A percentile compares a stretch with the other conserved stretches of the same genome.
Evolutionary conservation across 1,139 yeast genomes (phyloP).

Genomic region (Suhomyces guaymorum): DNA sequence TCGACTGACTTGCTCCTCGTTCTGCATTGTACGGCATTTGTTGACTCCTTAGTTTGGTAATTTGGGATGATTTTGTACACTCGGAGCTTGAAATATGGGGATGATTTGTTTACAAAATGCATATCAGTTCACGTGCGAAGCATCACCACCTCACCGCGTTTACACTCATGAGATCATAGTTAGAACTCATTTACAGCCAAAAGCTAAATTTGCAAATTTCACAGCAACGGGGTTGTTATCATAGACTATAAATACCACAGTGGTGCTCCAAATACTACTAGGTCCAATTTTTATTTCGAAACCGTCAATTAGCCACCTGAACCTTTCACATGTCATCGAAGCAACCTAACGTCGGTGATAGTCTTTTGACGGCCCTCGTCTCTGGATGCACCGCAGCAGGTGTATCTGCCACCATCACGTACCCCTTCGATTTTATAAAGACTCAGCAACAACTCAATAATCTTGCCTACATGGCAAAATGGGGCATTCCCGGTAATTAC

Average conservation of each 20-base stretch:
- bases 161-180: too few relatives aligned
- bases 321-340: neutral
- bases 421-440: slow-evolving; percentile 83
- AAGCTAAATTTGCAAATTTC: neutral
- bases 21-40: neutral
- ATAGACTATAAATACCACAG: neutral
- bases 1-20: slow-evolving; percentile 9
- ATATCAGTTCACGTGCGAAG: neutral
- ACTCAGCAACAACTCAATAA: slow-evolving; percentile 68
- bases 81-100: slow-evolving; percentile 1
- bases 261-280: neutral
- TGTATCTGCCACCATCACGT: slow-evolving; percentile 68
- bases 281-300: neutral
- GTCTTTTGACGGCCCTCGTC: slow-evolving; percentile 59
- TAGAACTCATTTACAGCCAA: too few relatives aligned
- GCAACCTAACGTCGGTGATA: slow-evolving; percentile 12
- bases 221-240: neutral
- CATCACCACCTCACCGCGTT: too few relatives aligned
- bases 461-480: slow-evolving; percentile 39
- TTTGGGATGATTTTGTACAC: neutral
- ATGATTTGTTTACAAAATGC: slow-evolving; percentile 1
- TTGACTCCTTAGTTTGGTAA: too few relatives aligned
- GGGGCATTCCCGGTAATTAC: slow-evolving; percentile 39
- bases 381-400: slow-evolving; percentile 80
- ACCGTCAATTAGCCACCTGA: too few relatives aligned